These are phyloP conservation scores for Theobroma grandiflorum DNA, from an alignment of 441 rosid genomes.

Conservation along the genomic window DNA sequence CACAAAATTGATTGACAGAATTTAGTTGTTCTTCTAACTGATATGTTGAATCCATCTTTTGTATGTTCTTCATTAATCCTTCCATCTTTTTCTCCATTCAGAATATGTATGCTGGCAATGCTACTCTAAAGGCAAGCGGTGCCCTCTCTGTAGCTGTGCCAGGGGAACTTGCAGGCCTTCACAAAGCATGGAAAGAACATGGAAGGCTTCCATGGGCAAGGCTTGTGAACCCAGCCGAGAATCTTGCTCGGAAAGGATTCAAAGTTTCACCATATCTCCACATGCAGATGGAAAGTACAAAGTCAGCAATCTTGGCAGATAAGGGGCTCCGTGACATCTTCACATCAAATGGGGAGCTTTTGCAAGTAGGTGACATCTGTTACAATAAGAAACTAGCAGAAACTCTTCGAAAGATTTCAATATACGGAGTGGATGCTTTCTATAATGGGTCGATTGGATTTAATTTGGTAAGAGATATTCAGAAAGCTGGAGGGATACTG, in stretches of 20 bases:
- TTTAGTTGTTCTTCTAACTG: neutral
- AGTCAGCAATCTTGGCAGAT: constrained; percentile 49
- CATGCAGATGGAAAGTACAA: constrained; percentile 49
- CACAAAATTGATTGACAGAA: neutral
- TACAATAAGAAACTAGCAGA: constrained; percentile 49
- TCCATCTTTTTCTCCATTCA: constrained; percentile 28
- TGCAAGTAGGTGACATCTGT: constrained; percentile 45
- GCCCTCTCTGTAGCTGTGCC: constrained; percentile 61
- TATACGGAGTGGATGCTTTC: constrained; percentile 46
- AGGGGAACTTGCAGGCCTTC: constrained; percentile 62
- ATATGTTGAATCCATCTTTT: neutral
- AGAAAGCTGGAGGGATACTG: constrained; percentile 56
- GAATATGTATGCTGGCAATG: constrained; percentile 61
- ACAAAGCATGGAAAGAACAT: constrained; percentile 56
- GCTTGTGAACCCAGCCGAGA: constrained; percentile 51
- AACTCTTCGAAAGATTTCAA: constrained; percentile 43
- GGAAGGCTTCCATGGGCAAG: constrained; percentile 59
- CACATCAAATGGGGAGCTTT: constrained; percentile 46
- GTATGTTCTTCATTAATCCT: neutral
- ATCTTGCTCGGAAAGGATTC: constrained; percentile 57
- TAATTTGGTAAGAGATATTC: constrained; percentile 48
- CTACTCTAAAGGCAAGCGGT: constrained; percentile 46
- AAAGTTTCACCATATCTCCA: constrained; percentile 54
- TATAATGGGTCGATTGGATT: constrained; percentile 60
- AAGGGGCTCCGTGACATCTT: constrained; percentile 53